Evolutionary conservation across 2,329 filamentous ascomycete species (phyloP).

Genomic region (Zymoseptoria crescenta): DNA sequence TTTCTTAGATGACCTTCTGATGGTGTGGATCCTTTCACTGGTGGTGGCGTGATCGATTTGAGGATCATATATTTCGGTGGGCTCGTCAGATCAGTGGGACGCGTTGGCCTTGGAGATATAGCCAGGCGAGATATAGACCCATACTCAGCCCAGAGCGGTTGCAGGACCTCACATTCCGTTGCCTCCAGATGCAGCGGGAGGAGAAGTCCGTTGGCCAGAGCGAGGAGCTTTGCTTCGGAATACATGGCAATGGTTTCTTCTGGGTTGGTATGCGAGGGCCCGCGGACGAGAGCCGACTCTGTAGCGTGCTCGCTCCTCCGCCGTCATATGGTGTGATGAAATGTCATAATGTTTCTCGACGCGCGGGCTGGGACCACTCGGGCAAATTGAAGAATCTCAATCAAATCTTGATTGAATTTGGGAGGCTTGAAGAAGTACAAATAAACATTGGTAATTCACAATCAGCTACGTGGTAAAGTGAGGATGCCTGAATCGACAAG

Average conservation of each 20-base stretch:
- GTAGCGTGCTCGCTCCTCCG: no score
- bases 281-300: background rate
- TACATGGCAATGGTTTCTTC: background rate
- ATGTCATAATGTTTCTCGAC: no score
- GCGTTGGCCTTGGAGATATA: constrained; percentile 50
- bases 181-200: background rate
- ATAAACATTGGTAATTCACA: background rate
- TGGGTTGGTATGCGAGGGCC: background rate
- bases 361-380: background rate
- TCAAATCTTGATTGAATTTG: background rate
- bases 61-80: constrained; percentile 42
- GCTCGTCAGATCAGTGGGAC: background rate
- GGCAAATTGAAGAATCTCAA: background rate
- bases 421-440: background rate
- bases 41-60: constrained; percentile 53
- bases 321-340: no score
- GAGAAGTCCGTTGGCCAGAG: background rate
- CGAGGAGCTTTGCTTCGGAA: background rate
- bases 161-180: constrained; percentile 20
- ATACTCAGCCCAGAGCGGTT: constrained; percentile 43
- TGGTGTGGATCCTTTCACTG: constrained; percentile 15
- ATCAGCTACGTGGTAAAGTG: background rate
- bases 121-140: constrained; percentile 19
- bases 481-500: no score
- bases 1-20: constrained; percentile 60